phyloP scores from a whole-genome alignment of 805 yeast genomes.

The Candida hispaniensis region DNA sequence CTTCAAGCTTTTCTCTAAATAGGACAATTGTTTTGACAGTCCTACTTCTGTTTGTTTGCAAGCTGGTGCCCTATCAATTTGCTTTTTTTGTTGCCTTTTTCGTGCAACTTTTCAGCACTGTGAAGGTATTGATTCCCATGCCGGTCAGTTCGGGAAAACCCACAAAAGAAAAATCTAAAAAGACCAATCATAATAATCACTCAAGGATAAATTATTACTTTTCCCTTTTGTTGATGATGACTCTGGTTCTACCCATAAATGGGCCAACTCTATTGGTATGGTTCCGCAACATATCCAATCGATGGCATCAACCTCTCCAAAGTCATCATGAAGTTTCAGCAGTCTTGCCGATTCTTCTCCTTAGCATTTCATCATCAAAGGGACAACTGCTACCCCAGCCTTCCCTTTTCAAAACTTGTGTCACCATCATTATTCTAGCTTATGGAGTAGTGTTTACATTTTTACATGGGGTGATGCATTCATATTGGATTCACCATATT shows the following conservation, averaged over 20 bases:
- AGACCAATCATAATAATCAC: not conserved
- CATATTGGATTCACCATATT: conserved; percentile 77
- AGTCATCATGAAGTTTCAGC: conserved; percentile 80
- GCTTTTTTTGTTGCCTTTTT: conserved; percentile 52
- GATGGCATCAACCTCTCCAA: conserved; percentile 76
- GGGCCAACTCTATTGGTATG: conserved; percentile 72
- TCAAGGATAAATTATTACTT: conserved; percentile 41
- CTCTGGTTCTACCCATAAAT: conserved; percentile 71
- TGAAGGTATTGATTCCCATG: conserved; percentile 21
- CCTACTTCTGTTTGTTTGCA: conserved; percentile 39
- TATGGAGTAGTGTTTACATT: conserved; percentile 54
- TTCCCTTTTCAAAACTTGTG: conserved; percentile 9
- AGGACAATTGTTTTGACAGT: not conserved
- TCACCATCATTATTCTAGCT: conserved; percentile 34
- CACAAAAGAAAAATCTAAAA: conserved; percentile 4
- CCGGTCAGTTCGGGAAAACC: not conserved
- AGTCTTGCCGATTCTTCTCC: conserved; percentile 58
- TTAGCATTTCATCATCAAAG: conserved; percentile 44
- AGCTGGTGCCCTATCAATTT: conserved; percentile 73
- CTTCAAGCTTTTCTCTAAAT: not conserved
- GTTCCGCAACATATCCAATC: conserved; percentile 63
- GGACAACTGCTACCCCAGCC: conserved; percentile 38
- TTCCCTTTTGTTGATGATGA: conserved; percentile 52
- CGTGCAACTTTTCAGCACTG: conserved; percentile 45
- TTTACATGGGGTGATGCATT: conserved; percentile 65